Base-by-base conservation (phyloP, 2,329 filamentous ascomycete genomes). In the Ampelomyces quisqualis region DNA sequence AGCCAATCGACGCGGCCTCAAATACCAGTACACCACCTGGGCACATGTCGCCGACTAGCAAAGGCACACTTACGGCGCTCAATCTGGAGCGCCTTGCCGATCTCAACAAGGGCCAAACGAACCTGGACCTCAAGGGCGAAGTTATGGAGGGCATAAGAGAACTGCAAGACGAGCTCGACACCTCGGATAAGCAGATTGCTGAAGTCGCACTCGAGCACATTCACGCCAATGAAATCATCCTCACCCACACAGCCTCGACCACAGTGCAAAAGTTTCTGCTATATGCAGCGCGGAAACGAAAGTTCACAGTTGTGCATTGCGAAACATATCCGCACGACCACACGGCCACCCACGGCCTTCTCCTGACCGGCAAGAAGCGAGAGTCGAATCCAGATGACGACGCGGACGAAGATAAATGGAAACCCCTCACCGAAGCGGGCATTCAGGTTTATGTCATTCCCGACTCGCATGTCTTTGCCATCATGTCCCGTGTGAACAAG, bases 401-500 rank as follows among this genome's bases (percentile, higher is more conserved):
- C 64, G 73, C 81, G 58, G 57, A 71, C 59, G 45, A 74, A 28
- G 69, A 67, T 70, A 77, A 33, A 79, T 96, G 69, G 80, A 95
- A 93, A 69, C 84, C 89, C 33, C 77, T 97, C 45, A 82, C 80
- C 4, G 79, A 84, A 1, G 81, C 84, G 23, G 90, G 90, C 18
- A 86, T 94, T 40, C 85, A 82, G 1, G 86, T 95, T 28, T 86
- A 96, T 55, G 79, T 88, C 45, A 84, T 97, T 40, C 83, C 88
- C 29, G 90, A 95, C 68, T 85, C 84, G 6, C 87, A 89, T 7
- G 79, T 95, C 38, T 94, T 90, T 72, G 90, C 90, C 1, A 87
- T 97, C 59, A 97, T 98, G 88, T 87, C 90, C 7, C 83, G 86
- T 45, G 88, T 96, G 57, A 94, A 91, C 76, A 96, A 96, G 73